Percentiles rank a stretch among this genome's conserved stretches.
Evolutionary conservation across 306 rosid species (phyloP).

Genomic region (Rubus parviflorus): DNA sequence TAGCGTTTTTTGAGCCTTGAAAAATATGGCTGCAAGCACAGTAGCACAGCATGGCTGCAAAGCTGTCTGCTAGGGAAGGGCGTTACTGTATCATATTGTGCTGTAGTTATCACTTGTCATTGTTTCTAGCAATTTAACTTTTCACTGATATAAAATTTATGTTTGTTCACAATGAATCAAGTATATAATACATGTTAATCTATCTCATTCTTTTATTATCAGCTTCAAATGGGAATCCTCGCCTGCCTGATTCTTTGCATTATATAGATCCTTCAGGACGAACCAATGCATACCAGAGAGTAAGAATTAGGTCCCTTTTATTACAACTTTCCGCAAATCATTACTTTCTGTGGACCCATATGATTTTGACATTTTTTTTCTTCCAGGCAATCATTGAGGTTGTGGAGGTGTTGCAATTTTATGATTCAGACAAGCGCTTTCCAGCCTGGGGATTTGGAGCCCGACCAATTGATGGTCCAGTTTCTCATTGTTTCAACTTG

Average conservation of each 20-base stretch:
- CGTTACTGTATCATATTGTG: background rate
- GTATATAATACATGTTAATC: background rate
- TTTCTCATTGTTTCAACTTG: conserved; percentile 96
- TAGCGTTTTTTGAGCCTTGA: background rate
- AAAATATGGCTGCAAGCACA: background rate
- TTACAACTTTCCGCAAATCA: conserved; percentile 18
- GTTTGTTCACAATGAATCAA: background rate
- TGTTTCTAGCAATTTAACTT: background rate
- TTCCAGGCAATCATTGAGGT: conserved; percentile 89
- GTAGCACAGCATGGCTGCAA: background rate
- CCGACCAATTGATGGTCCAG: conserved; percentile 99
- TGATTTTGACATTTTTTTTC: conserved; percentile 21
- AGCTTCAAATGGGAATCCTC: conserved; percentile 99
- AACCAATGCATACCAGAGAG: conserved; percentile 92
- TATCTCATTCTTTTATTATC: conserved; percentile 38
- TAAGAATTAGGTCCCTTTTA: conserved; percentile 50
- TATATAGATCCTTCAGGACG: conserved; percentile 95
- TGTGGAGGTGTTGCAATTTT: conserved; percentile 90
- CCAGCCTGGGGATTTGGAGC: conserved; percentile 99
- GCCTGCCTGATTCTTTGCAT: conserved; percentile 99
- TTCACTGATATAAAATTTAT: background rate
- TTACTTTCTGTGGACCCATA: conserved; percentile 23
- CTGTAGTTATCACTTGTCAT: background rate
- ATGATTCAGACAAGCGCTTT: conserved; percentile 88
- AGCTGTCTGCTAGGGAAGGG: background rate